Evolutionary conservation across 257 asterid species (phyloP).

Genomic region (Petunia secreta): DNA sequence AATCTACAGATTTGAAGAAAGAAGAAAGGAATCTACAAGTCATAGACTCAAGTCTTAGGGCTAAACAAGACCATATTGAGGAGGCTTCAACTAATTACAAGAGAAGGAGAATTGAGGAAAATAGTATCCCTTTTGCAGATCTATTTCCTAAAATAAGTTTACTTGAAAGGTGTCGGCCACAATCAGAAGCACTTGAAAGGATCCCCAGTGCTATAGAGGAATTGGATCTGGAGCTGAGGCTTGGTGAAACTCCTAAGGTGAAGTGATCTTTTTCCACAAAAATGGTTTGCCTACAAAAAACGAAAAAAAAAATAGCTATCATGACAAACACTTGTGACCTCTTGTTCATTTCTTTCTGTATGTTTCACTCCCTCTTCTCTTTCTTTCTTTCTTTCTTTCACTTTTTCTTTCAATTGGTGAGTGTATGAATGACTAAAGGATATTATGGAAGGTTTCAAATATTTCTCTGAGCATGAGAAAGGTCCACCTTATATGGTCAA

Average conservation of each 20-base stretch:
- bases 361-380: neutral
- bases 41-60: slow-evolving; percentile 34
- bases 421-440: slow-evolving; percentile 27
- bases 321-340: neutral
- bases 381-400: neutral
- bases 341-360: slow-evolving; percentile 21
- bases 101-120: slow-evolving; percentile 54
- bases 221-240: slow-evolving; percentile 92
- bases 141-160: slow-evolving; percentile 41
- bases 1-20: slow-evolving; percentile 18
- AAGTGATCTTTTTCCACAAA: slow-evolving; percentile 33
- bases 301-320: neutral
- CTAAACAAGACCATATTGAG: slow-evolving; percentile 42
- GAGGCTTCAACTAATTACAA: slow-evolving; percentile 54
- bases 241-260: slow-evolving; percentile 67
- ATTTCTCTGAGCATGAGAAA: neutral
- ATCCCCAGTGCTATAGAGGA: slow-evolving; percentile 51
- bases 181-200: slow-evolving; percentile 37
- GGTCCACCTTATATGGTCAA: neutral
- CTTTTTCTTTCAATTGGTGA: slow-evolving; percentile 12
- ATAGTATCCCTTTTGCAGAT: slow-evolving; percentile 28
- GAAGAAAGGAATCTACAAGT: slow-evolving; percentile 19
- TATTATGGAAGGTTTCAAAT: slow-evolving; percentile 16
- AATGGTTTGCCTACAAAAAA: neutral
- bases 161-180: slow-evolving; percentile 41